phyloP scores from a whole-genome alignment of 2,329 filamentous ascomycete genomes.

The Trichoderma hamatum region DNA sequence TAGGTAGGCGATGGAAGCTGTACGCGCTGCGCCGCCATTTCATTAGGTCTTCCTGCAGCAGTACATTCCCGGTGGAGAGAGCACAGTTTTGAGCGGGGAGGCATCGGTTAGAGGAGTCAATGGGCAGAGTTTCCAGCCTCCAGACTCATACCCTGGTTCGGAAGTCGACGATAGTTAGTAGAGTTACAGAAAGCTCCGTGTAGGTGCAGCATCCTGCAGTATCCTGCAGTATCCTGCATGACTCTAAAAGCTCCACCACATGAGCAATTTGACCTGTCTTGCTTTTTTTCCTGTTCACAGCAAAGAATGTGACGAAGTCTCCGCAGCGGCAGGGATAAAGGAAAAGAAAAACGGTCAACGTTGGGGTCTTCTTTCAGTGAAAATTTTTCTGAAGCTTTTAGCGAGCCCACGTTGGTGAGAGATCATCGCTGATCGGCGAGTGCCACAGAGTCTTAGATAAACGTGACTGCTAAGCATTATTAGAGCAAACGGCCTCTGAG shows the following conservation, averaged over 20 bases:
- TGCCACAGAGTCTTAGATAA: slow-evolving; percentile 9
- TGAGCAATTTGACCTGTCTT: not conserved
- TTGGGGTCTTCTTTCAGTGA: not conserved
- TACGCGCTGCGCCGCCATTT: not conserved
- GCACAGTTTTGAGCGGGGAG: slow-evolving; percentile 1
- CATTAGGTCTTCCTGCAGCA: slow-evolving; percentile 10
- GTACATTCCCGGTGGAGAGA: not conserved
- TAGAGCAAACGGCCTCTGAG: not conserved
- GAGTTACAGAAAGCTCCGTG: slow-evolving; percentile 5
- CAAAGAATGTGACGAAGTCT: not conserved
- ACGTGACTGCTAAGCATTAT: slow-evolving; percentile 15
- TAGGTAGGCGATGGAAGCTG: not conserved
- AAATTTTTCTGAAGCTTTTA: slow-evolving; percentile 7
- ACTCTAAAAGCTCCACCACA: slow-evolving; percentile 7
- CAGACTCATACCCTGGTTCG: slow-evolving; percentile 2
- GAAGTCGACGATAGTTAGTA: slow-evolving; percentile 23
- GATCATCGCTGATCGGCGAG: slow-evolving; percentile 24
- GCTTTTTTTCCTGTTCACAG: not conserved
- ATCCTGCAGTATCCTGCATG: slow-evolving; percentile 14
- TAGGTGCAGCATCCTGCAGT: slow-evolving; percentile 5
- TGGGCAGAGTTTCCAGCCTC: slow-evolving; percentile 14
- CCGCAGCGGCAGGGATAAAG: not conserved
- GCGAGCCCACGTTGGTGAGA: slow-evolving; percentile 22
- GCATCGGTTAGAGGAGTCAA: not conserved
- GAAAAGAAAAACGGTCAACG: slow-evolving; percentile 1